Base-by-base conservation (phyloP, 2,329 filamentous ascomycete species). In the Talaromyces sp. region DNA sequence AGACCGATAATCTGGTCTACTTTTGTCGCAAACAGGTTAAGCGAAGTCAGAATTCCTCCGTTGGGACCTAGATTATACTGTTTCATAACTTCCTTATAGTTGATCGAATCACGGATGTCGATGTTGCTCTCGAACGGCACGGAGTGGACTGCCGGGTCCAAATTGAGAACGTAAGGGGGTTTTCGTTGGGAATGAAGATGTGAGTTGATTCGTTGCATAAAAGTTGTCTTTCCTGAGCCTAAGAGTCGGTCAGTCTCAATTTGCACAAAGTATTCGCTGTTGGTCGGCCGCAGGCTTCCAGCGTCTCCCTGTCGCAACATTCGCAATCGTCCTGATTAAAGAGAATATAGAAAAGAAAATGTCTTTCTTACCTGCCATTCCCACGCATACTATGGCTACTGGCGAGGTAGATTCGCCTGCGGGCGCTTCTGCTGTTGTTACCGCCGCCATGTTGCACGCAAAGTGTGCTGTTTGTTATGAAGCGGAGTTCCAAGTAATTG, bases 61-160 rank as follows among this genome's bases (percentile, higher is more conserved):
- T 99, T 99, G 8, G 94, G 94, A 0, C 94, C 94, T 0, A 99
- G 84, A 70, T 97, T 97, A 75, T 97, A 97, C 77, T 97, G 92
- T 77, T 93, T 95, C 95, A 99, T 99, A 63, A 99, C 94, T 76
- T 99, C 93, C 73, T 96, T 94, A 80, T 99, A 99, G 82, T 99
- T 97, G 73, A 99, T 93, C 25, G 89, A 94, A 76, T 99, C 94
- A 68, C 95, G 91, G 66, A 99, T 99, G 76, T 99, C 94, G 76
- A 99, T 97, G 75, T 99, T 99, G 73, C 89, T 86, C 65, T 96
- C 93, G 70, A 97, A 99, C 2, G 95, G 94, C 6, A 97, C 89
- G 65, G 88, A 90, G 69, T 92, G 84, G 8, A 99, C 94, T 40
- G 95, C 94, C 1, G 94, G 94, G 71, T 99, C 94, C 62, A 99